These are phyloP conservation scores for Hypoxylon sp. DNA, from an alignment of 2,329 filamentous ascomycete genomes.

Conservation along the genomic window DNA sequence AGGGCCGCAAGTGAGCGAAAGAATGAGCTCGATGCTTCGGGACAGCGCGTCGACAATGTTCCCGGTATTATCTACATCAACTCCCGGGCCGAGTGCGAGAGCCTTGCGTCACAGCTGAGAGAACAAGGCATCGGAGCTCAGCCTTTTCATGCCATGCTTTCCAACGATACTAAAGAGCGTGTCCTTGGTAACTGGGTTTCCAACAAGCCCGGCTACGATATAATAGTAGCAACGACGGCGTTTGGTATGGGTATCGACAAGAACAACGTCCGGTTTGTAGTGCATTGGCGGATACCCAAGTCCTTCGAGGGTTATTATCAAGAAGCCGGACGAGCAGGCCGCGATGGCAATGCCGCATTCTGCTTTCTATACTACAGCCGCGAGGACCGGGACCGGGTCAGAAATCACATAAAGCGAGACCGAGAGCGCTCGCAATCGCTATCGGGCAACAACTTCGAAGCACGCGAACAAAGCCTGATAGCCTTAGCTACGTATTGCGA, in stretches of 20 bases:
- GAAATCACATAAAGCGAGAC: constrained; percentile 65
- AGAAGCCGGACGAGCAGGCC: constrained; percentile 90
- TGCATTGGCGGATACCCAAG: constrained; percentile 94
- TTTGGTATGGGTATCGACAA: constrained; percentile 99
- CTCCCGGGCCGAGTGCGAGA: constrained; percentile 79
- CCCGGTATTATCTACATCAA: constrained; percentile 85
- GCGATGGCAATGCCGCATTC: constrained; percentile 86
- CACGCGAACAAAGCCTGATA: constrained; percentile 71
- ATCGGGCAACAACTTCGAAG: constrained; percentile 57
- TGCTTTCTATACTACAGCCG: constrained; percentile 93
- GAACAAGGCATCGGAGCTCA: constrained; percentile 78
- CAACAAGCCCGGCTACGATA: constrained; percentile 81
- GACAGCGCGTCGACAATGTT: constrained; percentile 71
- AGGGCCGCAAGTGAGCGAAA: constrained; percentile 70
- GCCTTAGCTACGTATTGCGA: constrained; percentile 86
- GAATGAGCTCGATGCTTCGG: constrained; percentile 65
- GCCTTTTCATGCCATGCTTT: constrained; percentile 77
- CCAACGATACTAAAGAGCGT: constrained; percentile 75
- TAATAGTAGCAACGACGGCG: constrained; percentile 94
- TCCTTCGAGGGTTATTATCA: constrained; percentile 97
- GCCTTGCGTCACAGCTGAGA: constrained; percentile 73
- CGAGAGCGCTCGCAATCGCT: no score
- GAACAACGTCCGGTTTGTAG: constrained; percentile 91
- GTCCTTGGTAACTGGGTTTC: constrained; percentile 78
- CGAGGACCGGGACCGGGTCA: constrained; percentile 83